These are phyloP conservation scores for Ceratobasidium theobromae DNA, from an alignment of 1,284 basidiomycete genomes.

Conservation along the genomic window DNA sequence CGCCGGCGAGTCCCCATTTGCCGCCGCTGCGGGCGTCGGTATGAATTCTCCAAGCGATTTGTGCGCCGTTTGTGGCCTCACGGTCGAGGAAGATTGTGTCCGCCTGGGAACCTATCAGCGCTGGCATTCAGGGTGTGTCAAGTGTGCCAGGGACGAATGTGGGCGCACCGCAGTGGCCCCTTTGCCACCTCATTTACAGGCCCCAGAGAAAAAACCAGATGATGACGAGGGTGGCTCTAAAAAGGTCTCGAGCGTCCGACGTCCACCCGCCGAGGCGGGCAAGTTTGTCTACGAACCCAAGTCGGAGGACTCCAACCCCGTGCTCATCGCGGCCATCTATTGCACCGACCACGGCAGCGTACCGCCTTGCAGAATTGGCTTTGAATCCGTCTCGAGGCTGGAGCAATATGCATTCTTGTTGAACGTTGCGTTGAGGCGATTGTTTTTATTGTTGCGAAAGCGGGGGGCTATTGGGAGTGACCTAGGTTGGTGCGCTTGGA, in stretches of 20 bases:
- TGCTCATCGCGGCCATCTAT: slow-evolving; percentile 49
- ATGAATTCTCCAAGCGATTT: slow-evolving; percentile 68
- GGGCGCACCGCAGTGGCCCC: slow-evolving; percentile 32
- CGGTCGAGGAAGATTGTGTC: slow-evolving; percentile 97
- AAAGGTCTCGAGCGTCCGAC: slow-evolving; percentile 63
- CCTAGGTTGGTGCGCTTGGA: not conserved
- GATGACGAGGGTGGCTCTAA: slow-evolving; percentile 48
- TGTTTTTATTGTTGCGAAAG: slow-evolving; percentile 89
- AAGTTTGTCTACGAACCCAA: slow-evolving; percentile 73
- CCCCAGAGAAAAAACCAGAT: slow-evolving; percentile 40
- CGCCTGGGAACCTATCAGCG: slow-evolving; percentile 90
- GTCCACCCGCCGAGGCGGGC: slow-evolving; percentile 75
- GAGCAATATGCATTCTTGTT: slow-evolving; percentile 98
- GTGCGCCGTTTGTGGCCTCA: slow-evolving; percentile 84
- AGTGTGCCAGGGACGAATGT: slow-evolving; percentile 58
- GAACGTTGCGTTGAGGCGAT: slow-evolving; percentile 89
- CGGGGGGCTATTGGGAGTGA: slow-evolving; percentile 82
- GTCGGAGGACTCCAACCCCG: slow-evolving; percentile 46
- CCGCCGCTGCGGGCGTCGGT: slow-evolving; percentile 41
- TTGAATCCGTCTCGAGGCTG: slow-evolving; percentile 88
- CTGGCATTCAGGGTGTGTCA: slow-evolving; percentile 94
- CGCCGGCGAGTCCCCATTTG: slow-evolving; percentile 83
- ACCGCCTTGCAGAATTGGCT: slow-evolving; percentile 67
- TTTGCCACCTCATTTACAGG: slow-evolving; percentile 40
- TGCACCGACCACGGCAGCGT: slow-evolving; percentile 75